Conservation (phyloP, 192 early-diverging fungal genomes). For the Oehlia diaphana region DNA sequence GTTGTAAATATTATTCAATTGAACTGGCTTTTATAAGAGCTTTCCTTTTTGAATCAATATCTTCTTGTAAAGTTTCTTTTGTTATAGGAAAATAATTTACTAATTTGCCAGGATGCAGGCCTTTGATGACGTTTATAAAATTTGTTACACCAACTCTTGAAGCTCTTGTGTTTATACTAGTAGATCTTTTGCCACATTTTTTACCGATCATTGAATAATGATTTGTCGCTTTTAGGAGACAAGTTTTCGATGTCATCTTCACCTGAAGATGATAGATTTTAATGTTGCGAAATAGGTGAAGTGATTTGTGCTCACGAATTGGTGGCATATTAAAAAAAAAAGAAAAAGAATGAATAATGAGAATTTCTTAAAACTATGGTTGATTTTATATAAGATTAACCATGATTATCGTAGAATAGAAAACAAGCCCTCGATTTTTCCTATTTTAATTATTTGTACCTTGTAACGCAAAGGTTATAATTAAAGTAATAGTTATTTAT, state of each 20-base stretch:
- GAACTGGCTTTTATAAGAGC: conserved; percentile 25
- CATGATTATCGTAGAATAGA: too few relatives aligned
- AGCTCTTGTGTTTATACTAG: conserved; percentile 20
- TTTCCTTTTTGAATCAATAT: conserved; percentile 24
- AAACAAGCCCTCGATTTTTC: too few relatives aligned
- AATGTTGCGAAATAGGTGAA: too few relatives aligned
- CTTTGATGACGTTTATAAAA: conserved; percentile 30
- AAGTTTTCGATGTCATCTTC: background rate
- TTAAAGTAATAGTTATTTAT: too few relatives aligned
- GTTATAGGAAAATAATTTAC: conserved; percentile 26
- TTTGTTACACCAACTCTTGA: conserved; percentile 28
- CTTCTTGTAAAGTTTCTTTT: conserved; percentile 18
- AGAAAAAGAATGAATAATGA: background rate
- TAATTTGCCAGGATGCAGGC: conserved; percentile 19
- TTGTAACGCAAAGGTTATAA: too few relatives aligned
- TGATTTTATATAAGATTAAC: too few relatives aligned
- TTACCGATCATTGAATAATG: background rate
- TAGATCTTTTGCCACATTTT: conserved; percentile 7
- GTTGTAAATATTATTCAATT: conserved; percentile 31
- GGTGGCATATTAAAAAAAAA: too few relatives aligned
- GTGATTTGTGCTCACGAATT: too few relatives aligned
- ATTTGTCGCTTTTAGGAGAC: background rate
- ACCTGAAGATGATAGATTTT: background rate
- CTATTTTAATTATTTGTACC: too few relatives aligned
- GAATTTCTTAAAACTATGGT: too few relatives aligned